phyloP scores from a whole-genome alignment of 768 basidiomycete species.

The Pleurotus cornucopiae region DNA sequence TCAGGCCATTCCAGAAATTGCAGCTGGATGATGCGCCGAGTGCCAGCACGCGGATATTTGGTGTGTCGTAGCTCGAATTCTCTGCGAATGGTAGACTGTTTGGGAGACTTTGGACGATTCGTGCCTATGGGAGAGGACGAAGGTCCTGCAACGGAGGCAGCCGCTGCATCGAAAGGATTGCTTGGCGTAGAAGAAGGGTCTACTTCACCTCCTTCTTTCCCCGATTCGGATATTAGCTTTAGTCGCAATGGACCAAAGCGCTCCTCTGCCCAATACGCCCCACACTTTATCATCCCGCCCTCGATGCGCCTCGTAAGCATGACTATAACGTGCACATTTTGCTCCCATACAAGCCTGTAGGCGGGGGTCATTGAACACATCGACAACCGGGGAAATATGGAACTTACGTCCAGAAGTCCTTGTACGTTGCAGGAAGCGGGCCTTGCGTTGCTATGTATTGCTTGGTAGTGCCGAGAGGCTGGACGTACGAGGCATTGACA shows the following conservation, averaged over 20 bases:
- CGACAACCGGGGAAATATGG: not conserved
- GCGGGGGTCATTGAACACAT: not conserved
- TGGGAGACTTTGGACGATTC: not conserved
- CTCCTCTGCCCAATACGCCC: slow-evolving; percentile 77
- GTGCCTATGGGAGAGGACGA: not conserved
- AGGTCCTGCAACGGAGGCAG: not conserved
- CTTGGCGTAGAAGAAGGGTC: slow-evolving; percentile 4
- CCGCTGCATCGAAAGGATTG: not conserved
- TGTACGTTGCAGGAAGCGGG: slow-evolving; percentile 82
- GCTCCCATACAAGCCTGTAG: slow-evolving; percentile 83
- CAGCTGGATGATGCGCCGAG: slow-evolving; percentile 75
- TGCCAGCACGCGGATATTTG: slow-evolving; percentile 51
- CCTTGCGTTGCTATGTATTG: slow-evolving; percentile 97
- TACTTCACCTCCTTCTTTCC: slow-evolving; percentile 13
- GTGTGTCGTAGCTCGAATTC: slow-evolving; percentile 67
- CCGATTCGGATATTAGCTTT: slow-evolving; percentile 26
- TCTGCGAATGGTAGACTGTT: slow-evolving; percentile 40
- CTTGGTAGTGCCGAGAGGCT: slow-evolving; percentile 75
- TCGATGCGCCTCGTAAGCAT: slow-evolving; percentile 96
- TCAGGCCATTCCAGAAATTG: slow-evolving; percentile 97
- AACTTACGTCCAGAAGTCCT: slow-evolving; percentile 92
- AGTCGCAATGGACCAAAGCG: slow-evolving; percentile 71
- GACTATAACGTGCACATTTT: slow-evolving; percentile 90
- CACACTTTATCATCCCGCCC: slow-evolving; percentile 85
- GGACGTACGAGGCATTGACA: slow-evolving; percentile 92